Evolutionary conservation across 768 basidiomycete species (phyloP), one percentile per base, ranked within the genome.

Genomic region (Clitopilus passeckerianus): DNA sequence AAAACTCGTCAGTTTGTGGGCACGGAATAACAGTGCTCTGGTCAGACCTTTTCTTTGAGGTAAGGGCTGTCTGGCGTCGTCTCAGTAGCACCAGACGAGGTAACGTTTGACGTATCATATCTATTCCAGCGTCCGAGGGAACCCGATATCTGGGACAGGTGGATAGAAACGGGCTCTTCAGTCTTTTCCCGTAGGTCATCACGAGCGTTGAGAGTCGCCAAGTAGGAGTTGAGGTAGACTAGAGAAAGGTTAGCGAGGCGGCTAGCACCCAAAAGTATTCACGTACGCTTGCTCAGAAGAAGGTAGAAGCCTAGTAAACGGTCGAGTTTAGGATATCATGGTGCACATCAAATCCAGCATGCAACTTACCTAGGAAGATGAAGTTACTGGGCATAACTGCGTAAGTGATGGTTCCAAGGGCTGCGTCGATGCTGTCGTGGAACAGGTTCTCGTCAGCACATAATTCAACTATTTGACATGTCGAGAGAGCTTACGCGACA

Each of bases 181-280:
- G 68, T 58, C 46, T 64, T 68, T 35, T 70, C 71, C 8, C 78
- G 76, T 22, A 83, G 72, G 0, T 68, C 64, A 46, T 72, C 68
- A 0, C 82, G 74, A 12, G 79, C 78, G 58, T 85, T 85, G 35
- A 85, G 74, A 24, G 70, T 70, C 27, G 84, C 82, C 7, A 86
- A 74, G 63, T 84, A 83, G 7, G 83, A 80, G 61, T 85, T 85
- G 14, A 80, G 71, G 62, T 85, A 85, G 23, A 86, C 82, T 85
- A 54, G 35, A 59, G 15, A 41, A 34, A 27, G n/a, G 46, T 54
- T 54, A 41, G 41, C 22, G 55, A 14, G 54, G 9, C 10, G 2
- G 5, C 43, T 23, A 43, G 23, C 24, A 27, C 34, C n/a, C 43
- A 35, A 34, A 12, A 55, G 16, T 33, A 7, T 50, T 50, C 9